phyloP scores from a whole-genome alignment of 139 green algal species.

The Micractinium conductrix region DNA sequence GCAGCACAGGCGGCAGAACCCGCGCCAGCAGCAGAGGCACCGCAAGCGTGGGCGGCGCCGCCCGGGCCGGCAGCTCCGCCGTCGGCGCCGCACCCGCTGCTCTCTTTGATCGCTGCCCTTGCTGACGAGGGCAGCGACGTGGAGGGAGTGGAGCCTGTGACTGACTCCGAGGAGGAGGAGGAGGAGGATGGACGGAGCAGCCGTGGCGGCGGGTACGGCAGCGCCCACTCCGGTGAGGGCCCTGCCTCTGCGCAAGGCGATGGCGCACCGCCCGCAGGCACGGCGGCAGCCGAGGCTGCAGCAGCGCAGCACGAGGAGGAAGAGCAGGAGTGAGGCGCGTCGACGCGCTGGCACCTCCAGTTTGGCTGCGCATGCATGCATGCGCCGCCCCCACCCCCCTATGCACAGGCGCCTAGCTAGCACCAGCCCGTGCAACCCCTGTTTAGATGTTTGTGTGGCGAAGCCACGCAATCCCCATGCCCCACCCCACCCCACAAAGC shows the following conservation, averaged over 20 bases:
- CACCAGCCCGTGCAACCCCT: no score
- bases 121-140: conserved; percentile 34
- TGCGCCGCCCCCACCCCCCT: no score
- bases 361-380: no score
- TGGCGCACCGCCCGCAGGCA: neutral
- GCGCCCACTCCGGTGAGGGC: neutral
- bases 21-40: neutral
- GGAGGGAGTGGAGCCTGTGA: conserved; percentile 35
- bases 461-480: no score
- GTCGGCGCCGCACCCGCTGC: conserved; percentile 7
- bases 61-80: neutral
- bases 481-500: no score
- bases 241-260: neutral
- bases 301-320: neutral
- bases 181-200: neutral
- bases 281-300: neutral
- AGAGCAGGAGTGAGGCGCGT: neutral
- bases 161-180: neutral
- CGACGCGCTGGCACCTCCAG: no score
- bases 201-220: neutral
- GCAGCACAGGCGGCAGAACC: neutral
- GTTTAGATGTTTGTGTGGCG: no score
- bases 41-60: neutral
- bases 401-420: no score
- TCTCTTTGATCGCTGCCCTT: neutral